Evolutionary conservation across 768 basidiomycete genomes (phyloP), one percentile per base, ranked within the genome.

Genomic region (Tricholoma saponaceum): DNA sequence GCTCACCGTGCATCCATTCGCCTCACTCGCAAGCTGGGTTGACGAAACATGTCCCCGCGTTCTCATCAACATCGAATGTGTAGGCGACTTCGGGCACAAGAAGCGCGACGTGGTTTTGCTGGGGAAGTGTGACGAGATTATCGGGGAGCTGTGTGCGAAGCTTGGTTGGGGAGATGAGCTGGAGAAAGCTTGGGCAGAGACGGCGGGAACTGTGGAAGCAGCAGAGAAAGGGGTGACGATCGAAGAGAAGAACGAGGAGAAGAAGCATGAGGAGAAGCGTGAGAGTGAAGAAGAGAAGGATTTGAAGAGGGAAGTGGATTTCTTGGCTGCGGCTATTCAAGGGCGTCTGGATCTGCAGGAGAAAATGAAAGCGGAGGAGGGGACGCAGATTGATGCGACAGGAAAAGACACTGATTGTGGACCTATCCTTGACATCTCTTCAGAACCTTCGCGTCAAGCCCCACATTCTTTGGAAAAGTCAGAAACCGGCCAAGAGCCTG

Each of bases 41-140:
- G 58, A 30, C 16, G 46, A 72, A 1, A 62, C 62, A 8, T 92
- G 87, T 63, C 92, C 90, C 2, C 87, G 95, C 1, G 79, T 96
- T n/a, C 79, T 98, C 28, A 86, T 98, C 71, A 97, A 97, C 68
- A 77, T 93, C 44, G 93, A 96, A 58, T 70, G 70, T 1, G 95
- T 92, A 1, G 93, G 94, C 0, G 74, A 83, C 64, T 78, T 90
- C 51, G 78, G 84, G 2, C 67, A 65, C 22, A 71, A 75, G 30
- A 63, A 76, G 14, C 78, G 85, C 54, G 89, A 91, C 63, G 74
- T 89, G 2, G 72, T 89, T 41, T 69, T 85, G 1, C 76, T 92
- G 4, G 86, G 86, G 12, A 81, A 85, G 63, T 90, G 90, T 61
- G 91, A 93, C 69, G 80, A 83, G 1, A 75, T 85, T 44, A 80